Base-by-base conservation (phyloP, 2,329 filamentous ascomycete genomes). In the Sordariomycetes sp. region DNA sequence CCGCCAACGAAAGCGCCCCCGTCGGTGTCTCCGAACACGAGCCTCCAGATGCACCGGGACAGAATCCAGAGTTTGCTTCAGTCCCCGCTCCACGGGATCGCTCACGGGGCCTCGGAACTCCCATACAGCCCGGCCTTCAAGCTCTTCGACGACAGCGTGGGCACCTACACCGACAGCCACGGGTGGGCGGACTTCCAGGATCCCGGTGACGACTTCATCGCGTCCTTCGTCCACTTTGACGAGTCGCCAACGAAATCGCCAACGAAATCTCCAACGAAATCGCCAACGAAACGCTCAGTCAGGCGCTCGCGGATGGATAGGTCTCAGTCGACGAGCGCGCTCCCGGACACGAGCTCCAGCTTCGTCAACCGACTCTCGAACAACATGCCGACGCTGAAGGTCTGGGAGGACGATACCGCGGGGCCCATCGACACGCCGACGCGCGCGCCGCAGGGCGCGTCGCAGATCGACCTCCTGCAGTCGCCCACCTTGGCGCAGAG, bases 21-120 rank as follows among this genome's bases (percentile, higher is more conserved):
- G 57, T 96, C 92, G 0, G 86, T 89, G 20, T 97, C 92, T 15
- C 92, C 94, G 1, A 95, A 94, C 67, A 96, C 92, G 10, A 96
- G 95, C 66, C 78, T 97, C 22, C 85, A 86, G 59, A 84, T 94
- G 62, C 94, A 97, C 67, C 87, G 92, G 57, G 85, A 92, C 65
- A 86, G 84, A 62, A 89, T 97, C 56, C 82, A 82, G 63, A 77
- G 88, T 62, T 82, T 96, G 75, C 82, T 95, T 52, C 88, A 89
- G 58, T 72, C 65, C 54, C 64, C 32, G 59, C 59, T 52, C 60
- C 66, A 58, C 65, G 67, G 32, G 67, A 67, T 22, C 61, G 63
- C 24, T 7, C 24, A 45, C 58, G 65, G 2, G 69, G 69, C 58
- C 63, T 53, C 39, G n/a, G 76, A 79, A 36, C 66, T 75, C 45